Evolutionary conservation across 1,139 yeast species (phyloP), one percentile per base, ranked within the genome.

Genomic region (Geotrichum cucujoidarum): DNA sequence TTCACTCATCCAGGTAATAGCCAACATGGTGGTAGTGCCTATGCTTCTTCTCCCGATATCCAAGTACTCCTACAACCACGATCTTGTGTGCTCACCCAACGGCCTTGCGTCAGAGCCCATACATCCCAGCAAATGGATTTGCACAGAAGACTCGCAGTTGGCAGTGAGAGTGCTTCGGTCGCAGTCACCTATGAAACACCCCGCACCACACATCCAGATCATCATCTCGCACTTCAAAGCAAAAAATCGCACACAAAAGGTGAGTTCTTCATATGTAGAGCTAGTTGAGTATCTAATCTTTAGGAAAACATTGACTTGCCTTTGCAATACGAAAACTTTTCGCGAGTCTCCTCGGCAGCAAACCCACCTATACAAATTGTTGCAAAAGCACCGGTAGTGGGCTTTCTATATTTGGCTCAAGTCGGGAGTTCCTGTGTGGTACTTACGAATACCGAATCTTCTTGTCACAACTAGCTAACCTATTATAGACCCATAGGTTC

Each of bases 351-450:
- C 34, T 20, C 48, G 22, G 4, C 20, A 35, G n/a, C 13, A 4
- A 27, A 49, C 11, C 47, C 34, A 31, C 50, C 52, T 6, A 46
- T 53, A 27, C 31, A 40, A 13, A 45, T 54, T 16, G 50, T 54
- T 20, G 49, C 49, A 18, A 43, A 42, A 18, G 40, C 13, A 4
- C 57, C 56, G 2, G 34, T 33, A 1, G 40, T 54, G 6, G 57
- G 57, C 2, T 20, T 54, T 13, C 43, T 51, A 18, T 52, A 54
- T 34, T 43, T 54, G 14, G 47, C 45, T n/a, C 20, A 34, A 16
- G 42, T 30, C n/a, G 32, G 37, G 17, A 40, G 38, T 11, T 37
- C 32, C 8, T 24, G 35, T 42, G 48, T 39, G 22, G 52, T 49
- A 25, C 35, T 4, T 25, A 21, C 16, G 21, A 30, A 1, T 41